These are phyloP conservation scores for Picea sitchensis DNA, from an alignment of 75 land plant species.

Conservation along the genomic window DNA sequence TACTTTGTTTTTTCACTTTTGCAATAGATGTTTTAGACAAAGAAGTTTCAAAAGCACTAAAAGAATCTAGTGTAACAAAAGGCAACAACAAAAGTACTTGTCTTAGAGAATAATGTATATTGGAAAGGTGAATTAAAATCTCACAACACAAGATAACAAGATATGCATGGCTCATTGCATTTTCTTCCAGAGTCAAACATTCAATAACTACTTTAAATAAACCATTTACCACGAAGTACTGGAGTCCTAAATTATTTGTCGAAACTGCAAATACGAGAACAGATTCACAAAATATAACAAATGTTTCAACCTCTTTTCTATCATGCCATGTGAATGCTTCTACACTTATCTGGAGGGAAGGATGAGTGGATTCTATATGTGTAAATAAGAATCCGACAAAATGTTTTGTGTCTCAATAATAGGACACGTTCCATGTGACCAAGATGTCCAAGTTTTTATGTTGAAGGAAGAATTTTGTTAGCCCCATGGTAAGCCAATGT, in stretches of 20 bases:
- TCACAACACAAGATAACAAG: conserved; percentile 69
- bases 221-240: conserved; percentile 73
- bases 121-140: conserved; percentile 68
- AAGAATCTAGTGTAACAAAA: conserved; percentile 51
- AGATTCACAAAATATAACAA: conserved; percentile 11
- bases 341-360: conserved; percentile 52
- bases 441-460: too few relatives aligned
- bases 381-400: too few relatives aligned
- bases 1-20: too few relatives aligned
- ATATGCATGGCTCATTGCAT: conserved; percentile 74
- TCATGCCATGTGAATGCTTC: conserved; percentile 82
- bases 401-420: too few relatives aligned
- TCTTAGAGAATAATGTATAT: conserved; percentile 66
- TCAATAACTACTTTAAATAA: conserved; percentile 70
- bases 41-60: conserved; percentile 81
- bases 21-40: conserved; percentile 47
- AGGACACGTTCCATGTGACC: too few relatives aligned
- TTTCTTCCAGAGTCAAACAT: conserved; percentile 79
- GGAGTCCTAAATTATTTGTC: conserved; percentile 52
- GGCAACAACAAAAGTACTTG: conserved; percentile 84
- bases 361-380: conserved; percentile 30
- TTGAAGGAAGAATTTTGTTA: too few relatives aligned
- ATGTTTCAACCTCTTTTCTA: conserved; percentile 72
- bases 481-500: too few relatives aligned
- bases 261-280: conserved; percentile 49